phyloP scores from a whole-genome alignment of 768 basidiomycete genomes.

The Obba rivulosa region DNA sequence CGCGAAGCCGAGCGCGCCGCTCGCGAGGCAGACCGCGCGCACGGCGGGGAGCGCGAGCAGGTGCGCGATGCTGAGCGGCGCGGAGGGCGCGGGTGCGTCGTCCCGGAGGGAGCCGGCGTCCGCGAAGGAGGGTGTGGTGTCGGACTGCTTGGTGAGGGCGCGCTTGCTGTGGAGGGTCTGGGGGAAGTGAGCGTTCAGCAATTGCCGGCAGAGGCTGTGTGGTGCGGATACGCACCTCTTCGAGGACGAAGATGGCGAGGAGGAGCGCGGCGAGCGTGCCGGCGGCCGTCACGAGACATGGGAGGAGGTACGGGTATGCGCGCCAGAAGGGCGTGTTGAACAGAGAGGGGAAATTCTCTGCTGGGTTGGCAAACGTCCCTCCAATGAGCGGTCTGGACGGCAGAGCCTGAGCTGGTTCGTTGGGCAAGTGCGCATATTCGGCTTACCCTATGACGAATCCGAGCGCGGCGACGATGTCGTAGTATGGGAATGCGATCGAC shows the following conservation, averaged over 20 bases:
- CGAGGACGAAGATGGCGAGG: conserved; percentile 41
- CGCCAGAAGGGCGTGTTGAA: conserved; percentile 42
- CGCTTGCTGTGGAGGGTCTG: conserved; percentile 21
- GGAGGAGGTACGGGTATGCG: conserved; percentile 55
- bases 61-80: conserved; percentile 20
- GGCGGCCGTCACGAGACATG: conserved; percentile 43
- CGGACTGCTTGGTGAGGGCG: background rate
- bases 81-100: conserved; percentile 2
- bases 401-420: background rate
- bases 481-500: conserved; percentile 52
- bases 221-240: conserved; percentile 40
- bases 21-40: conserved; percentile 45
- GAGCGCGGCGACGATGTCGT: conserved; percentile 52
- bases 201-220: no score
- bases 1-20: conserved; percentile 48
- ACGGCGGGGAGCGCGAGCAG: conserved; percentile 49
- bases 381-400: conserved; percentile 52
- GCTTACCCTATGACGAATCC: conserved; percentile 52
- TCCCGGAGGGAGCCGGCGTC: conserved; percentile 3
- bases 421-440: conserved; percentile 4
- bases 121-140: background rate
- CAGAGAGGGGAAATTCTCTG: conserved; percentile 35
- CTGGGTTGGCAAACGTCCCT: conserved; percentile 52
- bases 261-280: conserved; percentile 36
- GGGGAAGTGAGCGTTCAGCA: background rate